Base-by-base conservation (phyloP, 1,284 basidiomycete species). In the Caloboletus firmus region DNA sequence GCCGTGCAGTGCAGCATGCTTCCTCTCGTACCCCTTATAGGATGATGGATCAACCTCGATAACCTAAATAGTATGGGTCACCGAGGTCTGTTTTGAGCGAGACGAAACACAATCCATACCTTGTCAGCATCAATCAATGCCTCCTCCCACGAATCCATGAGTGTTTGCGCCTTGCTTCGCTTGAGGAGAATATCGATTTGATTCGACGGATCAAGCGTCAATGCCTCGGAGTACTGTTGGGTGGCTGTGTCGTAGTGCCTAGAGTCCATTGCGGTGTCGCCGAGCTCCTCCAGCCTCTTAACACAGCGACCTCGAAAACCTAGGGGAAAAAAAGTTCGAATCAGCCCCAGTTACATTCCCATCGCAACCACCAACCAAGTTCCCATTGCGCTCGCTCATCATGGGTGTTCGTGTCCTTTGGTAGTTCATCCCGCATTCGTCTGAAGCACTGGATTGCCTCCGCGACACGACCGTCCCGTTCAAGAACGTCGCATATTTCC, bases 401-500 rank as follows among this genome's bases (percentile, higher is more conserved):
- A 2, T 20, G 17, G 1, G 2, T 4, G 6, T 4, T 18, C 6
- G 10, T 32, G 12, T 50, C 47, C 13, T 13, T 15, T 11, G 0
- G 1, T 15, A 20, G 22, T 12, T 59, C 45, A 1, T 5, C n/a
- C 12, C 26, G 3, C 56, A 59, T 61, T 6, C 31, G 32, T 30
- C 8, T 9, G 26, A 58, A 43, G 20, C 32, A 52, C 2, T 31
- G n/a, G 13, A 48, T 17, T 18, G 48, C 48, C 12, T 52, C 54
- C 13, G 3, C 10, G 35, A 58, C 1, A 3, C 20, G 30, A 20
- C 10, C 31, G 0, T 26, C 9, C n/a, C 4, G 5, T 30, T 59
- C 45, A 5, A 59, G 43, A n/a, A 32, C 30, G 3, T 59, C 45
- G 4, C 59, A 61, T 1, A 58, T 52, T 6, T 3, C 37, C 15